Percentiles rank a stretch among this genome's conserved stretches.
phyloP scores from a whole-genome alignment of 2,329 filamentous ascomycete species.

The Botrytis paeoniae region DNA sequence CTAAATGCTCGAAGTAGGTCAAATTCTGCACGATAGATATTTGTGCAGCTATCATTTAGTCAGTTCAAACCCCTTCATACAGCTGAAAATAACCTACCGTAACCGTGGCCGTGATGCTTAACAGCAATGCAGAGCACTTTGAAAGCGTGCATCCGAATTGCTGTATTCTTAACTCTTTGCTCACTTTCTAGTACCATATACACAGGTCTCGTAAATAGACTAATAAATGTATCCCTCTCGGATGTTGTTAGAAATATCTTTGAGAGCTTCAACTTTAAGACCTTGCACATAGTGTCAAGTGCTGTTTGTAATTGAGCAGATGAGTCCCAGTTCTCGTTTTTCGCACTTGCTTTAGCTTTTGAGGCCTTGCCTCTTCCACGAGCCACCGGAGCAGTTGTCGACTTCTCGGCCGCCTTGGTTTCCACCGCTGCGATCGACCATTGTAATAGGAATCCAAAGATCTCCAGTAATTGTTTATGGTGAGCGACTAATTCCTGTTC shows the following conservation, averaged over 20 bases:
- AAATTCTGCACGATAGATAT: constrained; percentile 97
- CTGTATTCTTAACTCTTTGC: constrained; percentile 80
- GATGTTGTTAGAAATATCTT: constrained; percentile 96
- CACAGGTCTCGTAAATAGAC: constrained; percentile 85
- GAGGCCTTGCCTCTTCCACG: constrained; percentile 73
- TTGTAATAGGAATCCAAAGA: constrained; percentile 90
- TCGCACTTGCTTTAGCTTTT: constrained; percentile 64
- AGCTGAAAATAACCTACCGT: constrained; percentile 58
- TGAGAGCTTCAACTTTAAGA: constrained; percentile 85
- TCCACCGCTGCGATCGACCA: constrained; percentile 96
- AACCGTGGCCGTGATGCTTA: constrained; percentile 96
- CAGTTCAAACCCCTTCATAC: constrained; percentile 22
- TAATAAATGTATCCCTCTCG: constrained; percentile 91
- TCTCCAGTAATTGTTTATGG: constrained; percentile 88
- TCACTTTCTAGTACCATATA: constrained; percentile 95
- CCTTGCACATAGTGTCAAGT: constrained; percentile 92
- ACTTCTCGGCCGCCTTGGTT: constrained; percentile 87
- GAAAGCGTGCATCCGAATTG: constrained; percentile 94
- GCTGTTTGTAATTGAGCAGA: constrained; percentile 82
- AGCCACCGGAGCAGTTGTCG: constrained; percentile 65
- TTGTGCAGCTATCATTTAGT: constrained; percentile 68
- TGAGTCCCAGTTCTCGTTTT: constrained; percentile 78
- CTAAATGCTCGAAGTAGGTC: constrained; percentile 98
- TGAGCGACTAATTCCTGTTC: constrained; percentile 83
- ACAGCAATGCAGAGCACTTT: constrained; percentile 95